Evolutionary conservation across 2,329 filamentous ascomycete genomes (phyloP).

Genomic region (Helotiales sp.): DNA sequence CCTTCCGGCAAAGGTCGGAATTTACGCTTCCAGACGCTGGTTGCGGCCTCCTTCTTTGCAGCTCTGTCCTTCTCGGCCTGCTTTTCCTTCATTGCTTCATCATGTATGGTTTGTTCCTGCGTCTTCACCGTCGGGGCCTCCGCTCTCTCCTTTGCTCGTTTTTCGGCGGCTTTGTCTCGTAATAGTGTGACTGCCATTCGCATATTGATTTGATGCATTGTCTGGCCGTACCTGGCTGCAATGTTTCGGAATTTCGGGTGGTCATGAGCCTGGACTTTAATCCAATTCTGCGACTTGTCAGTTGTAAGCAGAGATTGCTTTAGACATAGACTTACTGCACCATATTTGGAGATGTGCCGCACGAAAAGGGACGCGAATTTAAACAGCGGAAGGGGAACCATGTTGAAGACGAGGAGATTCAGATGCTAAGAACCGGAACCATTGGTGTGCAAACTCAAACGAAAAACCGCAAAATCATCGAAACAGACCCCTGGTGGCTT

Average conservation of each 20-base stretch:
- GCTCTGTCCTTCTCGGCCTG: slow-evolving; percentile 39
- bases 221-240: slow-evolving; percentile 62
- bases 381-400: slow-evolving; percentile 67
- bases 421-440: background rate
- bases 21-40: slow-evolving; percentile 61
- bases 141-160: slow-evolving; percentile 59
- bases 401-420: slow-evolving; percentile 32
- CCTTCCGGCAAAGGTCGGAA: slow-evolving; percentile 63
- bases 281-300: slow-evolving; percentile 53
- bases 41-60: slow-evolving; percentile 33
- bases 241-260: slow-evolving; percentile 60
- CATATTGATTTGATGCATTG: slow-evolving; percentile 68
- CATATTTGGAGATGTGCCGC: slow-evolving; percentile 68
- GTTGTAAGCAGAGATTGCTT: background rate
- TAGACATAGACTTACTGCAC: slow-evolving; percentile 51
- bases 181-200: slow-evolving; percentile 59
- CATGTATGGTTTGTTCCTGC: slow-evolving; percentile 57
- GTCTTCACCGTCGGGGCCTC: slow-evolving; percentile 66
- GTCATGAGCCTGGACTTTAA: slow-evolving; percentile 65
- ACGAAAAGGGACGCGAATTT: slow-evolving; percentile 66
- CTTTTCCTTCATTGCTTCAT: slow-evolving; percentile 46
- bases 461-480: background rate
- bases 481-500: slow-evolving; percentile 4
- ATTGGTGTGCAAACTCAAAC: background rate
- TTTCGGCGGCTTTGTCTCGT: slow-evolving; percentile 57